Evolutionary conservation across 2,329 filamentous ascomycete species (phyloP).

Genomic region (Paramyrothecium sp.): DNA sequence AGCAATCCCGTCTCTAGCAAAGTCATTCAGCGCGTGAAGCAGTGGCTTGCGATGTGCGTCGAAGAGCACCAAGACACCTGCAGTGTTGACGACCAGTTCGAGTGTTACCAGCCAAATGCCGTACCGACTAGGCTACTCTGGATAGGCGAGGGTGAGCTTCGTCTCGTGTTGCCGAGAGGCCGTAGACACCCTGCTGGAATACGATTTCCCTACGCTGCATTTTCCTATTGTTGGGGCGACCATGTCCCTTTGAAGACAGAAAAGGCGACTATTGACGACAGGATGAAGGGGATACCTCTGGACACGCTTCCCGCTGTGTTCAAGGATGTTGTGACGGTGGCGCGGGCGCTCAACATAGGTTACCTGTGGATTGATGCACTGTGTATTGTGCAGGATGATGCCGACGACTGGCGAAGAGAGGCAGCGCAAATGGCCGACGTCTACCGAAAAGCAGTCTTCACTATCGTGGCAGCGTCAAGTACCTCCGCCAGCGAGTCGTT

Average conservation of each 20-base stretch:
- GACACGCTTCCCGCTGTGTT: not conserved
- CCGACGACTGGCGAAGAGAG: not conserved
- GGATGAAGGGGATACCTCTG: not conserved
- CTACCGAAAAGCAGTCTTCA: not conserved
- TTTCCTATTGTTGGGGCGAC: not conserved
- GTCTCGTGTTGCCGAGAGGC: no score
- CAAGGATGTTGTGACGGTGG: not conserved
- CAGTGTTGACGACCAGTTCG: no score
- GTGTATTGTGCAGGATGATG: not conserved
- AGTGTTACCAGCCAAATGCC: no score
- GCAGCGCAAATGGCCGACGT: not conserved
- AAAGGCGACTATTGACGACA: not conserved
- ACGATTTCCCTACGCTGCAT: not conserved
- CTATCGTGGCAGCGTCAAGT: not conserved
- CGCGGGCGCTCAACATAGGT: not conserved
- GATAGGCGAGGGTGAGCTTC: no score
- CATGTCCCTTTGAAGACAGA: not conserved
- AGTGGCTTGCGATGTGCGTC: no score
- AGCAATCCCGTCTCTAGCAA: no score
- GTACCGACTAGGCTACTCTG: no score
- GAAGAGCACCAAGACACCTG: no score
- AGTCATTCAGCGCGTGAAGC: no score
- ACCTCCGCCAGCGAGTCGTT: no score
- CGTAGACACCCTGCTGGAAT: no score
- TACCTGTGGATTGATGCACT: not conserved